Evolutionary conservation across 1,284 basidiomycete species (phyloP), one percentile per base, ranked within the genome.

Genomic region (Stereum hirsutum): DNA sequence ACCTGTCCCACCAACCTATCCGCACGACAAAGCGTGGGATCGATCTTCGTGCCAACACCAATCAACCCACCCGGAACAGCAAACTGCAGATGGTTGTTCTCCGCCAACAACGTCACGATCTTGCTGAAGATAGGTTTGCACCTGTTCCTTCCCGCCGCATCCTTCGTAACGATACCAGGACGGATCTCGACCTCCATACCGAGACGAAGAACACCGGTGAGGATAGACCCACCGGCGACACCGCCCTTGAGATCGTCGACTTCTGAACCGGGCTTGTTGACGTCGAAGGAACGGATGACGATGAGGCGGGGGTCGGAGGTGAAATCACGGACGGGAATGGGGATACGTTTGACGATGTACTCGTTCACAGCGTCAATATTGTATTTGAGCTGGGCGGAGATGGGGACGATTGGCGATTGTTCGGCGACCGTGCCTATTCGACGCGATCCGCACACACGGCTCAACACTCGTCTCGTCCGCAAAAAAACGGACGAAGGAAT

Each of bases 341-440:
- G 91, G 54, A 99, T 97, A 46, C 89, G 82, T 64, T 92, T 95
- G 54, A 95, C 92, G 61, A 99, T 95, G 70, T 98, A 97, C 60
- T 98, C 93, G 69, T 96, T 96, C 41, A 99, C 94, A n/a, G 95
- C 94, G 58, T 98, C 95, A 57, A 99, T 98, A 73, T 99, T 99
- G 76, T 97, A 99, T 67, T 91, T 92, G 48, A 99, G 73, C 66
- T 99, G 96, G 4, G 95, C 95, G 31, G 95, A 99, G 59, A 99
- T 97, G 48, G 95, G 95, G 39, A 99, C 90, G 63, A 99, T 97
- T 42, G 96, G 95, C 6, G 96, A 97, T 20, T 84, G 81, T 64
- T 96, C 90, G 41, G 96, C 96, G 40, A 97, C 92, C 31, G 95
- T 99, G 43, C 93, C 92, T 92, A 26, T 11, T n/a, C n/a, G 43